Evolutionary conservation across 179 eudicot species (phyloP), one percentile per base, ranked within the genome.

Genomic region (Heliamphora pulchella): DNA sequence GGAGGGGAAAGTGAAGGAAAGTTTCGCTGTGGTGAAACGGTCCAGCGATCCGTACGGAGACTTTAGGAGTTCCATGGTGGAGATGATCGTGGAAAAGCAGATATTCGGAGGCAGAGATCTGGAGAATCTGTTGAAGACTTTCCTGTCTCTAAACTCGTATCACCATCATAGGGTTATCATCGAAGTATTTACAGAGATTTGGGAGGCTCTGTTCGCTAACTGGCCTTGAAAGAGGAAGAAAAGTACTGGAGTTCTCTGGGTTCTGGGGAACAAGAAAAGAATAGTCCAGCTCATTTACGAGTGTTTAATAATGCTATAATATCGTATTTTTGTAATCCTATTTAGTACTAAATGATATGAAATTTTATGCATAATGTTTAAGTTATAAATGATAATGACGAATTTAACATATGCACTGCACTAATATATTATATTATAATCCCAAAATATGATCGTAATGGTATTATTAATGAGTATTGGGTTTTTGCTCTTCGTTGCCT

Each of bases 41-140:
- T 88, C 96, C 9, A 89, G 81, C 9, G 91, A 90, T 68, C 97
- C 97, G 8, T 85, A 87, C 76, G 84, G 77, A 39, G 97, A 93
- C 62, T 93, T 93, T 83, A 81, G 85, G 82, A 74, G 83, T 18
- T 91, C 96, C 2, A 91, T 93, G 93, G 86, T 83, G 88, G 96
- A 93, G 81, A 93, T 93, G 97, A 88, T 91, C 3, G 87, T 91
- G 44, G 96, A 93, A 84, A 91, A 84, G 80, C 84, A 88, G 77
- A 90, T 93, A 79, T 88, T 88, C 31, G 88, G 84, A 18, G 83
- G 77, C 15, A 78, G 61, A 9, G 97, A 93, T 64, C 54, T 93
- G 74, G 90, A 90, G 75, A 86, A 88, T 50, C 57, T 93, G 54
- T 50, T 93, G 64, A 83, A 88, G 17, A 87, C 91, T 43, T 90